These are phyloP conservation scores for Gloeophyllum trabeum DNA, from an alignment of 768 basidiomycete genomes.

Conservation along the genomic window DNA sequence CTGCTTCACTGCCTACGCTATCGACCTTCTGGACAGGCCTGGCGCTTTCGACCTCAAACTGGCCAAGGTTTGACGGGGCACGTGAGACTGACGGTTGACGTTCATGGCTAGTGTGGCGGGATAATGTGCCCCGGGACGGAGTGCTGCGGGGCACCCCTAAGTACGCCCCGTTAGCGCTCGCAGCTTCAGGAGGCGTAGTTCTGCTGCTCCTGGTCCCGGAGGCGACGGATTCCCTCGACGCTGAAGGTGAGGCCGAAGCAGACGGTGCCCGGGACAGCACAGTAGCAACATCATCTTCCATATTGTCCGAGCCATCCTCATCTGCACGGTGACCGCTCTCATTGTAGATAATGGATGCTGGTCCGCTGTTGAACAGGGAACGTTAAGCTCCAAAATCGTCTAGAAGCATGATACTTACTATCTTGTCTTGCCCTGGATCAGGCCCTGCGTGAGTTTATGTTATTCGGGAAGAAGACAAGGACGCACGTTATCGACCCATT, in stretches of 20 bases:
- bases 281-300: conserved; percentile 47
- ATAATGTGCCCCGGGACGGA: no score
- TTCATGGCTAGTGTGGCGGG: no score
- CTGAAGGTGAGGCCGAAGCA: conserved; percentile 40
- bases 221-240: conserved; percentile 33
- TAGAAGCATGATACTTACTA: conserved; percentile 39
- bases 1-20: background rate
- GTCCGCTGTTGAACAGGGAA: conserved; percentile 35
- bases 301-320: conserved; percentile 58
- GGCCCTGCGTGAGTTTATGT: conserved; percentile 3
- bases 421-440: conserved; percentile 51
- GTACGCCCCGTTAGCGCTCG: no score
- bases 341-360: conserved; percentile 73
- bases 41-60: no score
- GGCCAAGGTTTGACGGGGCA: no score
- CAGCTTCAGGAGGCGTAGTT: no score
- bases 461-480: background rate
- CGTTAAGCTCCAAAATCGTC: background rate
- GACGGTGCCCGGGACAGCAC: conserved; percentile 28
- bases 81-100: no score
- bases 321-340: conserved; percentile 66
- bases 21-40: no score
- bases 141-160: no score
- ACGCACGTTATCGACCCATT: conserved; percentile 72
- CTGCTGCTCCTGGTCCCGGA: conserved; percentile 6